These are phyloP conservation scores for Gelatoporia subvermispora DNA, from an alignment of 768 basidiomycete species.

Conservation along the genomic window DNA sequence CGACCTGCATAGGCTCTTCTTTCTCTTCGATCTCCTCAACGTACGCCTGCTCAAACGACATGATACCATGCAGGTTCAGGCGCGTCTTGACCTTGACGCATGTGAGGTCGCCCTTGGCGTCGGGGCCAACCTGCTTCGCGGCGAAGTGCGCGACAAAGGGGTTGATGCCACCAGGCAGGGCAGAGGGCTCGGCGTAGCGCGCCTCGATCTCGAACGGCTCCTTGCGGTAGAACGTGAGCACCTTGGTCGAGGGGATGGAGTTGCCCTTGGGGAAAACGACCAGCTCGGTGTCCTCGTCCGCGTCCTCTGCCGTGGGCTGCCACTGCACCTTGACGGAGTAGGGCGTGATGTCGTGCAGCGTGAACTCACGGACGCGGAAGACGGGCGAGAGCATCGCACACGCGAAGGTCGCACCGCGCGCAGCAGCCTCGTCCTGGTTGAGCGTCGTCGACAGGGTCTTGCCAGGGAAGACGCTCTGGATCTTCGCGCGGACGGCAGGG, in stretches of 20 bases:
- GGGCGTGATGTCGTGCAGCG: conserved; percentile 76
- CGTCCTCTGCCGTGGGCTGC: conserved; percentile 67
- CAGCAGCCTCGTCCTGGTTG: conserved; percentile 97
- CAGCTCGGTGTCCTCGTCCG: conserved; percentile 88
- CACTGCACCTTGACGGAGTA: conserved; percentile 92
- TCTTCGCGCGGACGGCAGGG: conserved; percentile 84
- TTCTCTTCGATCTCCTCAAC: conserved; percentile 77
- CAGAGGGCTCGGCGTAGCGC: conserved; percentile 65
- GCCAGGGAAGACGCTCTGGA: conserved; percentile 77
- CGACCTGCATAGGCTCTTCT: conserved; percentile 62
- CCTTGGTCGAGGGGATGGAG: conserved; percentile 86
- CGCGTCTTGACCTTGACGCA: conserved; percentile 90
- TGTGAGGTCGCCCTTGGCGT: conserved; percentile 66
- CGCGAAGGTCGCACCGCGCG: conserved; percentile 93
- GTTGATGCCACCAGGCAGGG: conserved; percentile 75
- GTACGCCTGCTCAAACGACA: conserved; percentile 85
- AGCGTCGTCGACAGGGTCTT: conserved; percentile 87
- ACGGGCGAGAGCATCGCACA: conserved; percentile 97
- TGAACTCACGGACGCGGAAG: conserved; percentile 97
- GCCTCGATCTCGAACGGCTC: conserved; percentile 87
- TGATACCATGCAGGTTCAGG: conserved; percentile 78
- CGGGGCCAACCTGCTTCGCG: conserved; percentile 73
- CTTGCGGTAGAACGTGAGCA: conserved; percentile 91
- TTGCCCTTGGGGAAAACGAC: conserved; percentile 87
- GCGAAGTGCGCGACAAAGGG: conserved; percentile 81